Percentiles rank a stretch among this genome's conserved stretches.
Conservation (phyloP, 768 basidiomycete genomes). For the Russula brevipes region DNA sequence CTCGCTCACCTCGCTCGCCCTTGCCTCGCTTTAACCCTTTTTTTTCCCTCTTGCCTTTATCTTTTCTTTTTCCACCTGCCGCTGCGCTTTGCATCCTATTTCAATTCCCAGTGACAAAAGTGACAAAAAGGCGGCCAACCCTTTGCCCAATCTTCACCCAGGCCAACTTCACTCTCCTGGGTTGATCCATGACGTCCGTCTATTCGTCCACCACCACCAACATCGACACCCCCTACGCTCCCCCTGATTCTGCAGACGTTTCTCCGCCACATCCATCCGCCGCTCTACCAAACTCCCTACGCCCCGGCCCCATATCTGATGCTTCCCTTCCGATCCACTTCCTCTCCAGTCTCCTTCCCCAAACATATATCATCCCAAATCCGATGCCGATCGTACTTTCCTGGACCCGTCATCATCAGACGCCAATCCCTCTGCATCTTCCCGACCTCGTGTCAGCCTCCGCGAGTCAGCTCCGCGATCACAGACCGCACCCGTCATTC, state of each 20-base stretch:
- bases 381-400: slow-evolving; percentile 15
- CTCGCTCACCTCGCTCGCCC: background rate
- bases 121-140: background rate
- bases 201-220: background rate
- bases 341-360: slow-evolving; percentile 12
- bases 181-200: slow-evolving; percentile 16
- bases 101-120: background rate
- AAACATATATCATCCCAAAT: slow-evolving; percentile 7
- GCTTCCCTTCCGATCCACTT: slow-evolving; percentile 11
- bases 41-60: background rate
- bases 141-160: background rate
- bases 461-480: slow-evolving; percentile 20
- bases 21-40: slow-evolving; percentile 5
- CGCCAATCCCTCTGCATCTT: slow-evolving; percentile 17
- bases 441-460: slow-evolving; percentile 14
- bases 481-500: slow-evolving; percentile 7
- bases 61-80: background rate
- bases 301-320: slow-evolving; percentile 13
- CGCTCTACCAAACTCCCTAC: slow-evolving; percentile 4
- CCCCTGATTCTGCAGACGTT: slow-evolving; percentile 19
- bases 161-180: background rate
- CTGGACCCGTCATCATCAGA: background rate
- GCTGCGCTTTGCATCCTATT: background rate
- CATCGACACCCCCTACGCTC: slow-evolving; percentile 1
- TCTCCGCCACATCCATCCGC: slow-evolving; percentile 13